Base-by-base conservation (phyloP, 306 rosid genomes). In the Neltuma alba region DNA sequence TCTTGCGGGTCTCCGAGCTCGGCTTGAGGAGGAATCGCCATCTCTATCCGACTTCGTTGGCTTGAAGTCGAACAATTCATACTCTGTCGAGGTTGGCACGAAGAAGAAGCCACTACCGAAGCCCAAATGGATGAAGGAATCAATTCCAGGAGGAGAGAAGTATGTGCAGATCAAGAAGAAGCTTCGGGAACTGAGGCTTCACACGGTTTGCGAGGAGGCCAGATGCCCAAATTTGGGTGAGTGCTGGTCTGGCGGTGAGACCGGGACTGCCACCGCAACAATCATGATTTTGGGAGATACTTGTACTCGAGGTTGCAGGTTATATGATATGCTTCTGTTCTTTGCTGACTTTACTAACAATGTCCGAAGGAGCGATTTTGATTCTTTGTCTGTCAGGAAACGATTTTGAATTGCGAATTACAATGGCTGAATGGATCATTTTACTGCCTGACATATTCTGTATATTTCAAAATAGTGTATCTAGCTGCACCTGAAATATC, bases 161-260 rank as follows among this genome's bases (percentile, higher is more conserved):
- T 96, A 96, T 76, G 97, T 94, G 47, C 99, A 96, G 80, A 96
- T 96, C 77, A 96, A 96, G 96, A 93, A 90, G 87, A 96, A 91
- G 88, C 98, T 96, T 36, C 84, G 97, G 3, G 96, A 93, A 23
- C 83, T 93, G 96, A 96, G 93, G 82, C 97, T 96, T 30, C 97
- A 93, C 85, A 96, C 99, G 0, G 98, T 96, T 42, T 96, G 99
- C 70, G 99, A 96, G 83, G 99, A 96, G 82, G 99, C 98, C 3
- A 85, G 67, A 42, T 95, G 99, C 70, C 99, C 99, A 52, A 96
- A 96, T 75, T 83, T 96, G 76, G 97, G 97, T 0, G 99, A 96
- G 88, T 96, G 99, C 87, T 96, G 99, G 98, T 96, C 99, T 66
- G 99, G 99, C 47, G 99, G 99, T 25, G 98, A 96, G 86, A 96